phyloP scores from a whole-genome alignment of 495 filamentous ascomycete species.

The Cercophora samala region DNA sequence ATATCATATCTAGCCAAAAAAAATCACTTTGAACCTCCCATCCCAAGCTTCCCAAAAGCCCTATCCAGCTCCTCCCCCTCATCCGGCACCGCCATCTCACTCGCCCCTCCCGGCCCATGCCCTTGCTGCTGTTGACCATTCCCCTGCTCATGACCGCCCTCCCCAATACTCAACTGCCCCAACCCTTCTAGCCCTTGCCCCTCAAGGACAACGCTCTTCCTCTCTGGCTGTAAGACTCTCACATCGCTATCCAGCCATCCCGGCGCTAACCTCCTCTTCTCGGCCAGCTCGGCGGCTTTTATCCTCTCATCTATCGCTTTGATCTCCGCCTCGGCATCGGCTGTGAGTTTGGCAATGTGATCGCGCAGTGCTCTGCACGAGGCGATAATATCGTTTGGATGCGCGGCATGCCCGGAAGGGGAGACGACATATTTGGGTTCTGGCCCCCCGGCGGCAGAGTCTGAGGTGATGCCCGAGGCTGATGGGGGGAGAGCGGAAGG shows the following conservation, averaged over 20 bases:
- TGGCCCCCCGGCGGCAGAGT: conserved; percentile 17
- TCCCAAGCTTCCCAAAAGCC: conserved; percentile 72
- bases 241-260: conserved; percentile 93
- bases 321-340: conserved; percentile 62
- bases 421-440: conserved; percentile 70
- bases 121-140: conserved; percentile 31
- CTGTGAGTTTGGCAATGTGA: conserved; percentile 64
- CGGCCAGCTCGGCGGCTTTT: conserved; percentile 73
- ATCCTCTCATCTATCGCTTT: conserved; percentile 68
- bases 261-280: conserved; percentile 86
- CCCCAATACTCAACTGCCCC: neutral
- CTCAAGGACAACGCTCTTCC: conserved; percentile 24
- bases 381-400: conserved; percentile 76
- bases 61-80: conserved; percentile 82
- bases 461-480: conserved; percentile 52
- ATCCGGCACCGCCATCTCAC: conserved; percentile 49
- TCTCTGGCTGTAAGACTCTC: conserved; percentile 74
- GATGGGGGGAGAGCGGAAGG: conserved; percentile 81
- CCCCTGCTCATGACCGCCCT: conserved; percentile 10
- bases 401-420: conserved; percentile 67
- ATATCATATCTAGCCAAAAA: neutral
- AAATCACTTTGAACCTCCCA: conserved; percentile 18
- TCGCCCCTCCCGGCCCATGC: conserved; percentile 37
- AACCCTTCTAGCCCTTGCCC: neutral
- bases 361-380: conserved; percentile 72